These are phyloP conservation scores for Bidens hawaiensis DNA, from an alignment of 140 eudicot species.

Conservation along the genomic window DNA sequence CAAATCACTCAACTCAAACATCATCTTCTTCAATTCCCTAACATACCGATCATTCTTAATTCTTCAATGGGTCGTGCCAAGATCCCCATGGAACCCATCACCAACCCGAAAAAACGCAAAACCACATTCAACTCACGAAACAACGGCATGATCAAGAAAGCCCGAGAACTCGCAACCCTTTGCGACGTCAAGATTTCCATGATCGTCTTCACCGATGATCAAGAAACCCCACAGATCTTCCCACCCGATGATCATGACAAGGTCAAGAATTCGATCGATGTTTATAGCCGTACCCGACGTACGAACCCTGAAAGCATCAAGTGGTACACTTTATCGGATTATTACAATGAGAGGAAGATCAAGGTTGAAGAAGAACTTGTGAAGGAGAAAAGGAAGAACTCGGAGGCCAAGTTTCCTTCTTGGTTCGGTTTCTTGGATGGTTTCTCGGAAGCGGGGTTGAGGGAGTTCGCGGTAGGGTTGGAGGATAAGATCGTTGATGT, in stretches of 20 bases:
- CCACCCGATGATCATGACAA: conserved; percentile 25
- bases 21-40: too few relatives aligned
- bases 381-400: conserved; percentile 25
- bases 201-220: conserved; percentile 32
- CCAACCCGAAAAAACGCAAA: not conserved
- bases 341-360: conserved; percentile 25
- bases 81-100: conserved; percentile 12
- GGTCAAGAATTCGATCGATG: conserved; percentile 16
- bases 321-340: conserved; percentile 25
- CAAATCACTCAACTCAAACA: too few relatives aligned
- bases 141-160: conserved; percentile 19
- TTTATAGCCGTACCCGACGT: conserved; percentile 12
- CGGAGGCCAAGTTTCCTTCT: conserved; percentile 28
- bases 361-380: conserved; percentile 35
- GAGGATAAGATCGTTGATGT: conserved; percentile 17
- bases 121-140: not conserved
- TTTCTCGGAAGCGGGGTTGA: conserved; percentile 11
- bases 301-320: not conserved
- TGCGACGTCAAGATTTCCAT: too few relatives aligned
- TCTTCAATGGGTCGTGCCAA: conserved; percentile 25
- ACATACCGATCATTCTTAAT: too few relatives aligned
- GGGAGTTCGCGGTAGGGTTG: conserved; percentile 20
- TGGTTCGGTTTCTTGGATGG: conserved; percentile 33
- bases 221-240: conserved; percentile 25
- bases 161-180: too few relatives aligned